A percentile compares a stretch with the other conserved stretches of the same genome.
phyloP scores from a whole-genome alignment of 2,329 filamentous ascomycete species.

The Fusarium sororula region DNA sequence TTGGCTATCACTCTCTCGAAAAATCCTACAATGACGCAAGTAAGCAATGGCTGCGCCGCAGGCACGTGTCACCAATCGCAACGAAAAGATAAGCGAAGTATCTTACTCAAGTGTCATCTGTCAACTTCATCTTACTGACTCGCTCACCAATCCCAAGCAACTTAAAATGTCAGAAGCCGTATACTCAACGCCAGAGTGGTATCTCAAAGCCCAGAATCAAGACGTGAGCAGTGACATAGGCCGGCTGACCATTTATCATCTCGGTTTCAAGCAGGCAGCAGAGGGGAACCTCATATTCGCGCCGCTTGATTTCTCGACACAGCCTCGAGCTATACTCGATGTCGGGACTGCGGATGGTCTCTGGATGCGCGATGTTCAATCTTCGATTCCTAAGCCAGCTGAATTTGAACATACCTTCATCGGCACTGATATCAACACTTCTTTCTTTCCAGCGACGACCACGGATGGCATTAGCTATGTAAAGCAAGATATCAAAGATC shows the following conservation, averaged over 20 bases:
- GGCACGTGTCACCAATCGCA: neutral
- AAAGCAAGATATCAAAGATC: neutral
- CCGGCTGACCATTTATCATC: neutral
- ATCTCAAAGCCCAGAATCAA: neutral
- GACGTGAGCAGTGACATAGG: slow-evolving; percentile 11
- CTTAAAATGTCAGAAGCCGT: neutral
- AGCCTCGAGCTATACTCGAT: neutral
- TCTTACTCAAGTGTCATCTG: neutral
- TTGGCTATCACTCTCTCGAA: too few species aligned
- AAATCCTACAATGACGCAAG: too few species aligned
- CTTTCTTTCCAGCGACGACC: neutral
- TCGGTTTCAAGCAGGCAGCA: slow-evolving; percentile 5
- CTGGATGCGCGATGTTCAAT: slow-evolving; percentile 7
- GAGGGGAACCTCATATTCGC: neutral
- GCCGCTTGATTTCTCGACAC: neutral
- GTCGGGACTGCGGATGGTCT: slow-evolving; percentile 7
- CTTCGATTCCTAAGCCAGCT: rapidly evolving
- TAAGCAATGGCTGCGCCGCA: neutral
- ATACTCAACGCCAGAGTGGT: slow-evolving; percentile 10
- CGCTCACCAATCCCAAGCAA: rapidly evolving
- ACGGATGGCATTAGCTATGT: neutral
- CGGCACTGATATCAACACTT: slow-evolving; percentile 8
- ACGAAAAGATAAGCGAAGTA: neutral
- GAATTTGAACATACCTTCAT: neutral
- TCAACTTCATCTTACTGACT: neutral